phyloP scores from a whole-genome alignment of 2,329 filamentous ascomycete species.

The Penicillium corylophilum region DNA sequence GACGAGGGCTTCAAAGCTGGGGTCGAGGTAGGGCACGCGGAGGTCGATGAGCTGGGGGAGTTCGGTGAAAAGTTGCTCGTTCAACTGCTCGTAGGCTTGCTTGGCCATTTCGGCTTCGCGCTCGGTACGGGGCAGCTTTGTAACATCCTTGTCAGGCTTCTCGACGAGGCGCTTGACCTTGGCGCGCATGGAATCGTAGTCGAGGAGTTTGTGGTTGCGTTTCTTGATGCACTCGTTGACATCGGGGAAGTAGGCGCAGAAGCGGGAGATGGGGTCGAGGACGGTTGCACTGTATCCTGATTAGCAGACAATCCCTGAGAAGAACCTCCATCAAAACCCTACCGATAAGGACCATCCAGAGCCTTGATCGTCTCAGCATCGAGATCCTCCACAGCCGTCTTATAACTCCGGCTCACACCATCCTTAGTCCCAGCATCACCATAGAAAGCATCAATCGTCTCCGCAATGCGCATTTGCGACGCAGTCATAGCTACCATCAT shows the following conservation, averaged over 20 bases:
- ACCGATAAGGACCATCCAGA: conserved; percentile 90
- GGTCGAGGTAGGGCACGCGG: conserved; percentile 93
- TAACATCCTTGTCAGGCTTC: conserved; percentile 98
- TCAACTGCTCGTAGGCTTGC: conserved; percentile 90
- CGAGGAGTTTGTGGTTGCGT: conserved; percentile 94
- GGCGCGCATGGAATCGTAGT: conserved; percentile 93
- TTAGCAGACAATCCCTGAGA: neutral
- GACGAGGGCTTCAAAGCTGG: conserved; percentile 94
- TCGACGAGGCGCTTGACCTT: conserved; percentile 97
- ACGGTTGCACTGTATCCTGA: conserved; percentile 69
- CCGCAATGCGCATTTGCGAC: conserved; percentile 98
- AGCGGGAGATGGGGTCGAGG: conserved; percentile 89
- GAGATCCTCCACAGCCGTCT: conserved; percentile 95
- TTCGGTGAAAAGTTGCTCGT: conserved; percentile 91
- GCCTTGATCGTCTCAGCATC: conserved; percentile 99
- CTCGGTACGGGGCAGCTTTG: conserved; percentile 91
- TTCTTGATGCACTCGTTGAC: conserved; percentile 99
- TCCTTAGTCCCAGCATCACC: conserved; percentile 92
- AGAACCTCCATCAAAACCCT: conserved; percentile 14
- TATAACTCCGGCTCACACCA: conserved; percentile 94
- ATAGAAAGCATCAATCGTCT: conserved; percentile 99
- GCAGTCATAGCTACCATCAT: conserved; percentile 83
- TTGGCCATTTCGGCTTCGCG: conserved; percentile 96
- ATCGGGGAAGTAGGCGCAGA: conserved; percentile 98
- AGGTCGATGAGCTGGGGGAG: conserved; percentile 94